Conservation (phyloP, 345 rosid species). For the Hibiscus tridactylites region DNA sequence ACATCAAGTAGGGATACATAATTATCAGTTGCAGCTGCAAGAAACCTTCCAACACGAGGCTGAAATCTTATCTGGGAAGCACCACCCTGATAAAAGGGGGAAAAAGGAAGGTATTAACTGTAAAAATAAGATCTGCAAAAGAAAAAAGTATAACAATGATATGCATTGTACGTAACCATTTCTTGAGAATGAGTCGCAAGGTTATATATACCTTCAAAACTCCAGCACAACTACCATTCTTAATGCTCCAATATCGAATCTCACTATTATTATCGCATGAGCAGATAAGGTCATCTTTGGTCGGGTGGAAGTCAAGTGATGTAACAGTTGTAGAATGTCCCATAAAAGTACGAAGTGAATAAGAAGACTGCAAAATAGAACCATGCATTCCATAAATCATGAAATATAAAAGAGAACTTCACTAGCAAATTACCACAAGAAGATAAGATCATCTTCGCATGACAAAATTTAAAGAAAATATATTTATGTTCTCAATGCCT, state of each 20-base stretch:
- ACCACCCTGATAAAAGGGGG: slow-evolving; percentile 31
- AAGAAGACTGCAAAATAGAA: slow-evolving; percentile 40
- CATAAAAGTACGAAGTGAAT: slow-evolving; percentile 40
- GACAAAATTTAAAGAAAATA: background rate
- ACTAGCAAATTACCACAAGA: background rate
- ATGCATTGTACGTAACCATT: background rate
- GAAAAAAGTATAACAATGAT: background rate
- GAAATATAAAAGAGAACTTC: background rate
- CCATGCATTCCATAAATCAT: background rate
- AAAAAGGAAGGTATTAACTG: background rate
- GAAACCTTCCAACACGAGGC: slow-evolving; percentile 47
- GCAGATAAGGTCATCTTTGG: slow-evolving; percentile 53
- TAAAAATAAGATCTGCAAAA: background rate
- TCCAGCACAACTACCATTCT: slow-evolving; percentile 52
- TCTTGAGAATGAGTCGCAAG: background rate
- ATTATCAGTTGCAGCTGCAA: slow-evolving; percentile 56
- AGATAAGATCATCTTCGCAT: background rate
- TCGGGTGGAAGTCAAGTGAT: slow-evolving; percentile 70
- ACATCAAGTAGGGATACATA: slow-evolving; percentile 48
- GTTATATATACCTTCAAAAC: slow-evolving; percentile 37
- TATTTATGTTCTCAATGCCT: background rate
- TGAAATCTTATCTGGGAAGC: slow-evolving; percentile 54
- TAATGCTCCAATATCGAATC: slow-evolving; percentile 69
- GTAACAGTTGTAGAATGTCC: slow-evolving; percentile 55
- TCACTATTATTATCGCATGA: slow-evolving; percentile 53